Evolutionary conservation across 345 rosid genomes (phyloP).

Genomic region (Eucalyptus sp.): DNA sequence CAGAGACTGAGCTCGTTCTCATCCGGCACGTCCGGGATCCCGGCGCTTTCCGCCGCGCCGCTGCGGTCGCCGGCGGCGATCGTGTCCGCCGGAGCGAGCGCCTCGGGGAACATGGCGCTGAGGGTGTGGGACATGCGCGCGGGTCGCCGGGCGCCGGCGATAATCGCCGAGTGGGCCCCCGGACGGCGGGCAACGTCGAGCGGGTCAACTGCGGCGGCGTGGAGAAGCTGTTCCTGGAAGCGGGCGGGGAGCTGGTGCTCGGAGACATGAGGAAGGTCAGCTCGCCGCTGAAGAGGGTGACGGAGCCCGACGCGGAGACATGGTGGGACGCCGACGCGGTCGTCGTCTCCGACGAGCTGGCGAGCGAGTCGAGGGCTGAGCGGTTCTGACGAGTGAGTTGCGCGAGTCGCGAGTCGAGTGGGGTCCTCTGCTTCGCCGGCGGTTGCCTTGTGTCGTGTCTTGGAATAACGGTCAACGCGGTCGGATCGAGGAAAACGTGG

Average conservation of each 20-base stretch:
- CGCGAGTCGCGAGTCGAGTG: background rate
- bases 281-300: constrained; percentile 22
- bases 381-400: background rate
- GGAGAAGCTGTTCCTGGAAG: constrained; percentile 36
- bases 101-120: constrained; percentile 6
- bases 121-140: constrained; percentile 52
- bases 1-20: background rate
- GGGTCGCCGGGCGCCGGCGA: constrained; percentile 22
- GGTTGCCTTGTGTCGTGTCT: background rate
- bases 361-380: background rate
- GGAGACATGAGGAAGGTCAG: constrained; percentile 45
- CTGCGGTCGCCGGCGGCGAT: constrained; percentile 18
- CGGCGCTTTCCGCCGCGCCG: background rate
- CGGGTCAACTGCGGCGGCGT: constrained; percentile 12
- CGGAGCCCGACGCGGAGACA: constrained; percentile 21
- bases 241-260: constrained; percentile 15
- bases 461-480: background rate
- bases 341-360: constrained; percentile 1
- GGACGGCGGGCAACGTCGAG: constrained; percentile 9
- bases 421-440: background rate
- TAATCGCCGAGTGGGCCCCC: constrained; percentile 48
- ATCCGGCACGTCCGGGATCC: background rate
- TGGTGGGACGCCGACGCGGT: constrained; percentile 59
- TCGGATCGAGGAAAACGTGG: background rate
- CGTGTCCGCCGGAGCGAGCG: constrained; percentile 15